A percentile compares a stretch with the other conserved stretches of the same genome.
phyloP scores from a whole-genome alignment of 192 early-diverging fungal genomes.

The Mycoemilia scoparia region DNA sequence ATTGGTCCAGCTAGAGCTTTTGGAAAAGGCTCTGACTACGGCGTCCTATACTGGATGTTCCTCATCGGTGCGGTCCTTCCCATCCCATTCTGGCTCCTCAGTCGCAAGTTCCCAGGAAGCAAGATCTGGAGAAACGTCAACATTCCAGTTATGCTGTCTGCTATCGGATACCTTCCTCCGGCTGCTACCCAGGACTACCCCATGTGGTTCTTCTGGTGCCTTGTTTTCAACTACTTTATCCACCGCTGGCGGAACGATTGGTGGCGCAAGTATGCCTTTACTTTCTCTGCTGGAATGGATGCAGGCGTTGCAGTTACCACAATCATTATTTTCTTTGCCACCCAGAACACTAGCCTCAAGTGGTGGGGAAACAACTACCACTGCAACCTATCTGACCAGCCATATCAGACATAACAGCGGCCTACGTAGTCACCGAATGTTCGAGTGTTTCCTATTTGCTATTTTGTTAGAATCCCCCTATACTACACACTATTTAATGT shows the following conservation, averaged over 20 bases:
- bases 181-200: slow-evolving; percentile 32
- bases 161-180: slow-evolving; percentile 39
- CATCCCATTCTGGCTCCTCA: slow-evolving; percentile 45
- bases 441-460: too few species aligned
- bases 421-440: too few species aligned
- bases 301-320: slow-evolving; percentile 27
- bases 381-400: slow-evolving; percentile 7
- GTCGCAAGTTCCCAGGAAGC: slow-evolving; percentile 39
- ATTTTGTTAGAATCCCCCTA: too few species aligned
- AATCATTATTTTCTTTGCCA: slow-evolving; percentile 23
- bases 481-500: too few species aligned
- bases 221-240: slow-evolving; percentile 53
- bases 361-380: slow-evolving; percentile 27
- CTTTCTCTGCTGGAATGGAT: slow-evolving; percentile 36
- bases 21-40: slow-evolving; percentile 36
- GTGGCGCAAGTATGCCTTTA: slow-evolving; percentile 41
- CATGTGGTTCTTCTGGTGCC: slow-evolving; percentile 34
- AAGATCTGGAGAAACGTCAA: slow-evolving; percentile 47
- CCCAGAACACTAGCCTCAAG: slow-evolving; percentile 12
- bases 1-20: slow-evolving; percentile 55
- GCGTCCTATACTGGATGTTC: slow-evolving; percentile 25
- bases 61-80: slow-evolving; percentile 50
- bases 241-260: slow-evolving; percentile 41
- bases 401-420: too few species aligned
- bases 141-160: slow-evolving; percentile 47